phyloP scores from a whole-genome alignment of 2,329 filamentous ascomycete species.

The Penicillium sp. region DNA sequence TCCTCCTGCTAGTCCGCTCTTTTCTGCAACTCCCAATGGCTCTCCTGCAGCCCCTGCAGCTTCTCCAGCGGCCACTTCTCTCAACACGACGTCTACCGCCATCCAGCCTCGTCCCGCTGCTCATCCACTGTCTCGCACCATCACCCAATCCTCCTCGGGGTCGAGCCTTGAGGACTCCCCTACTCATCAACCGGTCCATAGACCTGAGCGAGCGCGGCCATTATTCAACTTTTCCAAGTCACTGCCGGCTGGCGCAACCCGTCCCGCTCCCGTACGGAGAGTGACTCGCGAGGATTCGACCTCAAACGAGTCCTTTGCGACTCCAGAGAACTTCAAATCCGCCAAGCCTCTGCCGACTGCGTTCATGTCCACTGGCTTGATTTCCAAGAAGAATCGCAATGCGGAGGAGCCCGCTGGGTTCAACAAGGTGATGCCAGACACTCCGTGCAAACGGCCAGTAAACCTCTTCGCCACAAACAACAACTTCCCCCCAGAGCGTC shows the following conservation, averaged over 20 bases:
- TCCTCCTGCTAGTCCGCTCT: constrained; percentile 46
- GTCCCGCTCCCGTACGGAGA: constrained; percentile 43
- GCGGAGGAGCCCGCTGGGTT: constrained; percentile 58
- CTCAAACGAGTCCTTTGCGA: constrained; percentile 56
- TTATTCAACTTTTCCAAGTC: constrained; percentile 65
- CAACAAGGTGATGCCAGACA: constrained; percentile 77
- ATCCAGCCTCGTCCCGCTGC: constrained; percentile 44
- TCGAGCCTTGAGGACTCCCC: constrained; percentile 73
- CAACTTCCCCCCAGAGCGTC: constrained; percentile 52
- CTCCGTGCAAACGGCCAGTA: constrained; percentile 83
- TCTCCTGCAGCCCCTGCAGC: not conserved
- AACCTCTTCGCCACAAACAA: constrained; percentile 62
- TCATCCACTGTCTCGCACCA: constrained; percentile 78
- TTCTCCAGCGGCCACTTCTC: not conserved
- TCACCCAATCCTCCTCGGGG: constrained; percentile 79
- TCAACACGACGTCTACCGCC: constrained; percentile 2
- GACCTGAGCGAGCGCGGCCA: constrained; percentile 50
- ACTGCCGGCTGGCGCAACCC: constrained; percentile 60
- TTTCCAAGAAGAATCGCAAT: constrained; percentile 89
- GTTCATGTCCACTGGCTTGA: constrained; percentile 88
- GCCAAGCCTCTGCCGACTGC: constrained; percentile 72
- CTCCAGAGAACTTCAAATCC: constrained; percentile 68
- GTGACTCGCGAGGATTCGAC: constrained; percentile 47
- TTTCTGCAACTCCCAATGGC: constrained; percentile 26
- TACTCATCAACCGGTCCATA: constrained; percentile 55